Base-by-base conservation (phyloP, 495 filamentous ascomycete genomes). In the Penicillium ochrochloron region DNA sequence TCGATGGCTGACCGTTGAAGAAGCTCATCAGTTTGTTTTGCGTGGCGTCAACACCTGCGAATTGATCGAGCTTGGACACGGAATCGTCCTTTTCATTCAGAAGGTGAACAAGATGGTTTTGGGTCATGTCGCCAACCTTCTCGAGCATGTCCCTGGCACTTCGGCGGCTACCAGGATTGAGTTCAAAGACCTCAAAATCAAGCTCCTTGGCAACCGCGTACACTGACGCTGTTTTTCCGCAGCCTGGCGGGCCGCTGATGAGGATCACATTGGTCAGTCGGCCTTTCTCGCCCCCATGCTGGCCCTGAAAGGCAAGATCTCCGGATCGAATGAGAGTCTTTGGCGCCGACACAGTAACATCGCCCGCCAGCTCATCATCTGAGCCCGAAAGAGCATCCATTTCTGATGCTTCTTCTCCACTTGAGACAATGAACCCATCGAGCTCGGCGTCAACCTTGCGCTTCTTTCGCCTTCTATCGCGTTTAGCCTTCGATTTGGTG, bases 171-270 rank as follows among this genome's bases (percentile, higher is more conserved):
- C 92, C 86, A 7, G 94, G 73, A 66, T 96, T 97, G 69, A 99
- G 91, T 75, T 99, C 96, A 67, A 98, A 98, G 6, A 99, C 86
- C 62, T 96, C 92, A 73, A 94, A 98, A 23, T 88, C 94, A 25
- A 97, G 84, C 78, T 99, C 95, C 68, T 93, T 95, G 2, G 96
- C 95, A n/a, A 93, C 90, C 5, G 96, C 96, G 75, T 97, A 93
- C 0, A 97, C 88, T 1, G 92, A 88, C 17, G 96, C 94, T 14
- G 93, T 96, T 75, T 99, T 99, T 9, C 96, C 96, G 72, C 90
- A 96, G 2, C 96, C 96, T 60, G 86, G 80, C 1, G 95, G 93
- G 6, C 96, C 96, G 71, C 93, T 98, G 33, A 99, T 82, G 7
- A 99, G 75, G 31, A 97, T 85, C 2, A 88, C 86, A 70, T 90